Evolutionary conservation across 768 basidiomycete species (phyloP).

Genomic region (Cubamyces sp.): DNA sequence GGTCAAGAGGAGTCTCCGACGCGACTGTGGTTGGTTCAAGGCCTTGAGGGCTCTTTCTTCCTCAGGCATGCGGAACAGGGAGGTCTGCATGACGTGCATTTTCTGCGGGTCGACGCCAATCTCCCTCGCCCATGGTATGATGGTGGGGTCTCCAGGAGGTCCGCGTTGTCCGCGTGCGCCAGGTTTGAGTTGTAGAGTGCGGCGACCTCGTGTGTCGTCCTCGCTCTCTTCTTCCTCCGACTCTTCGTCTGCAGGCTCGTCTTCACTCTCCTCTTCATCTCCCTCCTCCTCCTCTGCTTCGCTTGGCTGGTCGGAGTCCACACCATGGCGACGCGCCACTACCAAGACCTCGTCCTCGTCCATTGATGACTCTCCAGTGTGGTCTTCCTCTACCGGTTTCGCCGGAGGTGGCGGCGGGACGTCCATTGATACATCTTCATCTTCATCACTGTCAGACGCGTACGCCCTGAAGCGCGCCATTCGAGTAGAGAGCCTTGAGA

Average conservation of each 20-base stretch:
- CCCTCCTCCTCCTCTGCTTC: conserved; percentile 4
- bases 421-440: conserved; percentile 44
- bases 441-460: conserved; percentile 58
- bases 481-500: background rate
- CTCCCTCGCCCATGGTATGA: conserved; percentile 73
- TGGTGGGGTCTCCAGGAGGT: conserved; percentile 47
- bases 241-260: conserved; percentile 7
- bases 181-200: background rate
- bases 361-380: conserved; percentile 19
- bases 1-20: conserved; percentile 39
- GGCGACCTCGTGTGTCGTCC: background rate
- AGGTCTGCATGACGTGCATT: conserved; percentile 93
- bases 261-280: conserved; percentile 6
- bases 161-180: background rate
- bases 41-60: conserved; percentile 68
- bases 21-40: conserved; percentile 44
- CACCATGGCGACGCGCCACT: background rate
- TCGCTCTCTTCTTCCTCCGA: conserved; percentile 12
- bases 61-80: conserved; percentile 79
- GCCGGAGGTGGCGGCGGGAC: conserved; percentile 33
- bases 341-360: conserved; percentile 22
- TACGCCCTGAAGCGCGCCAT: conserved; percentile 77
- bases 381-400: conserved; percentile 33
- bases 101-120: conserved; percentile 83
- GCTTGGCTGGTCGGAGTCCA: background rate